phyloP scores from a whole-genome alignment of 306 rosid genomes.

The Fagus crenata region DNA sequence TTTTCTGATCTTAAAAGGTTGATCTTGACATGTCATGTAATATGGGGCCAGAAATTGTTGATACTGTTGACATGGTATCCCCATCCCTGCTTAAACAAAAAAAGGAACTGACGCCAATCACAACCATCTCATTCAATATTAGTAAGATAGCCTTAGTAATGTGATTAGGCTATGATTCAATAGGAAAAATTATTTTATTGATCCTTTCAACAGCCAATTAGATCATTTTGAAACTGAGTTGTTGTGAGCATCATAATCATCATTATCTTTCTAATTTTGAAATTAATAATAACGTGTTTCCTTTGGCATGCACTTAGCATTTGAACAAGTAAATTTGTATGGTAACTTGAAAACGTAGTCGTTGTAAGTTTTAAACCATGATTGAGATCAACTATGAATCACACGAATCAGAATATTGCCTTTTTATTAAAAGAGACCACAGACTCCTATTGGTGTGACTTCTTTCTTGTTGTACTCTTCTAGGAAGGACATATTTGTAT shows the following conservation, averaged over 20 bases:
- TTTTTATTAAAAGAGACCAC: not conserved
- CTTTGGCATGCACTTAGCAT: not conserved
- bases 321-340: not conserved
- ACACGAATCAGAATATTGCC: not conserved
- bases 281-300: not conserved
- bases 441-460: not conserved
- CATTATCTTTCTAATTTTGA: constrained; percentile 2
- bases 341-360: not conserved
- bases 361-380: not conserved
- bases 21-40: not conserved
- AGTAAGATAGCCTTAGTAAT: not conserved
- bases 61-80: no score
- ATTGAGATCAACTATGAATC: not conserved
- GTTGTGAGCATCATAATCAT: not conserved
- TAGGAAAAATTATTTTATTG: not conserved
- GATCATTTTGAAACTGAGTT: not conserved
- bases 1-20: not conserved
- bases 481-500: not conserved
- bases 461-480: not conserved
- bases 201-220: not conserved
- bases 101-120: not conserved
- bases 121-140: not conserved
- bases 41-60: not conserved
- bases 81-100: not conserved
- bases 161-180: not conserved